A percentile compares a stretch with the other conserved stretches of the same genome.
Evolutionary conservation across 148 eudicot species (phyloP).

Genomic region (Vaccinium macrocarpon): DNA sequence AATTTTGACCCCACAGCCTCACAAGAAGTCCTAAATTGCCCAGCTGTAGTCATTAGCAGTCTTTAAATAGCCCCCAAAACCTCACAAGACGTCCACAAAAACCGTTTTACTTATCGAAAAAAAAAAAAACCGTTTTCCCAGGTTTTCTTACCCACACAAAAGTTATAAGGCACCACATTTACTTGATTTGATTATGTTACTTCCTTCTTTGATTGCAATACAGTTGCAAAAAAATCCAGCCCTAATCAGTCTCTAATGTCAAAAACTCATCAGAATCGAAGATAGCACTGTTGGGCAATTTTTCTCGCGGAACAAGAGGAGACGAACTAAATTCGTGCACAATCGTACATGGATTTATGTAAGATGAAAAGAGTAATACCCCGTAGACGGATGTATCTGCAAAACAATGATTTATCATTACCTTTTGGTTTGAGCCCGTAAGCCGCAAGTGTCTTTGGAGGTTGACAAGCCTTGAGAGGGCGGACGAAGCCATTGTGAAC

Average conservation of each 20-base stretch:
- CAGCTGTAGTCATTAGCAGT: background rate
- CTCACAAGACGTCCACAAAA: background rate
- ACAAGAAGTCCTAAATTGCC: background rate
- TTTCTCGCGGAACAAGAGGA: background rate
- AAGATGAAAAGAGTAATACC: background rate
- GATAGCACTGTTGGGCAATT: background rate
- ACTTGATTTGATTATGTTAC: too few species aligned
- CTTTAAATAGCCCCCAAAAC: background rate
- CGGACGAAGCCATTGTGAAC: conserved; percentile 42
- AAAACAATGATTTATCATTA: background rate
- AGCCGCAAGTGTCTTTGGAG: conserved; percentile 49
- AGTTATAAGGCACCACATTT: background rate
- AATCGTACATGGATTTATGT: background rate
- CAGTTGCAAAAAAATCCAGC: background rate
- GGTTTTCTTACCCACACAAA: background rate
- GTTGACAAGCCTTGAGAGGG: conserved; percentile 46
- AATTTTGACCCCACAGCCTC: background rate
- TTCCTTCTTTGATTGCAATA: background rate
- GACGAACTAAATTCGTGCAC: background rate
- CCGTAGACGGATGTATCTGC: background rate
- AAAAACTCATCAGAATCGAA: background rate
- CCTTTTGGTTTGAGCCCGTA: background rate
- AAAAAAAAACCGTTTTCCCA: background rate
- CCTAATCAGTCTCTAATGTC: background rate
- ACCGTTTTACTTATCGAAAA: too few species aligned